Conservation (phyloP, 2,329 filamentous ascomycete genomes). For the Lecanosticta acicola region DNA sequence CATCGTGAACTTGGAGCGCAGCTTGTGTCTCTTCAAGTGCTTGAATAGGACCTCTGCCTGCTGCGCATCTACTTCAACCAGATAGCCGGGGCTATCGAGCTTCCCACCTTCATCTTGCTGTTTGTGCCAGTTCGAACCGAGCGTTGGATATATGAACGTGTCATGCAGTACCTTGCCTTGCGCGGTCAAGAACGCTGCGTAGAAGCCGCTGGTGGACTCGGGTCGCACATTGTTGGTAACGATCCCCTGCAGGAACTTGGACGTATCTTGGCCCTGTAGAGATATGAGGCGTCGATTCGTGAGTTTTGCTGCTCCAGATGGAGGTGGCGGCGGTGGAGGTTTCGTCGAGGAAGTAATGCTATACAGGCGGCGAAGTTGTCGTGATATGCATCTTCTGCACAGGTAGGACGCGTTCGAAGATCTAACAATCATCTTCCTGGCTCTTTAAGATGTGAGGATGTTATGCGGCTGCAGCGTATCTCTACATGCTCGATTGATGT, state of each 20-base stretch:
- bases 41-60: slow-evolving; percentile 58
- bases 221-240: slow-evolving; percentile 67
- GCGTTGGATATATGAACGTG: slow-evolving; percentile 75
- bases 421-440: slow-evolving; percentile 9
- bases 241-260: slow-evolving; percentile 82
- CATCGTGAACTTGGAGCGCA: slow-evolving; percentile 72
- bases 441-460: too few species aligned
- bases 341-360: slow-evolving; percentile 9
- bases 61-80: slow-evolving; percentile 75
- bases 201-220: slow-evolving; percentile 53
- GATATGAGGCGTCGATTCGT: slow-evolving; percentile 73
- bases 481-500: too few species aligned
- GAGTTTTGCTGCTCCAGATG: slow-evolving; percentile 51
- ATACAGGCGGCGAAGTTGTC: slow-evolving; percentile 13
- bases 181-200: slow-evolving; percentile 80
- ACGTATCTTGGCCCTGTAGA: slow-evolving; percentile 70
- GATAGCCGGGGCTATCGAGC: slow-evolving; percentile 50
- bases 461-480: too few species aligned
- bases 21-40: slow-evolving; percentile 78
- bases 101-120: slow-evolving; percentile 15
- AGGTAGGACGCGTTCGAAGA: slow-evolving; percentile 14
- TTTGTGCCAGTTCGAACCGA: slow-evolving; percentile 30
- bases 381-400: slow-evolving; percentile 20
- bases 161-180: slow-evolving; percentile 77
- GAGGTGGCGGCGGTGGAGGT: slow-evolving; percentile 43